A percentile compares a stretch with the other conserved stretches of the same genome.
Conservation (phyloP, 306 rosid species). For the Cicer cuneatum region DNA sequence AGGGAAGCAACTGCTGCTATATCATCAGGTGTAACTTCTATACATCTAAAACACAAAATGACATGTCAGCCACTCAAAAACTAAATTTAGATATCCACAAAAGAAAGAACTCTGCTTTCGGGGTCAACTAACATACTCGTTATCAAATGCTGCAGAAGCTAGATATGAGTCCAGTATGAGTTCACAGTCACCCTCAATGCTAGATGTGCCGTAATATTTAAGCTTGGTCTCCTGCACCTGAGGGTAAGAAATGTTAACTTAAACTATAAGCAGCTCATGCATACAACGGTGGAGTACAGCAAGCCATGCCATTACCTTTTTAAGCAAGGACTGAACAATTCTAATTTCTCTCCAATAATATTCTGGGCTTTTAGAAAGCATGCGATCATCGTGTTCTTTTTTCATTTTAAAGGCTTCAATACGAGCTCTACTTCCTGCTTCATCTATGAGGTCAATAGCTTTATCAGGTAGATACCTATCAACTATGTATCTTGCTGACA, state of each 20-base stretch:
- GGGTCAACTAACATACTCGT: conserved; percentile 63
- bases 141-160: conserved; percentile 52
- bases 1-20: conserved; percentile 81
- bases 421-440: conserved; percentile 94
- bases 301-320: conserved; percentile 63
- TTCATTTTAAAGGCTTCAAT: conserved; percentile 76
- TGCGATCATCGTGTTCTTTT: conserved; percentile 58
- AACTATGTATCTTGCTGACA: conserved; percentile 73
- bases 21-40: conserved; percentile 65
- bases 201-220: conserved; percentile 55
- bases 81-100: conserved; percentile 37
- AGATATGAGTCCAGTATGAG: conserved; percentile 56
- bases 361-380: conserved; percentile 71
- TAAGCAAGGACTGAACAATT: conserved; percentile 76
- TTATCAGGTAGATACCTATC: conserved; percentile 97
- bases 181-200: conserved; percentile 55
- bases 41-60: conserved; percentile 53
- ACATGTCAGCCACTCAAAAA: conserved; percentile 43
- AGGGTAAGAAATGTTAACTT: conserved; percentile 37
- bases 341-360: conserved; percentile 87
- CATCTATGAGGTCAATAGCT: conserved; percentile 96
- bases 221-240: conserved; percentile 67
- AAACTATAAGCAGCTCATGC: conserved; percentile 25
- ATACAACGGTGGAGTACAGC: conserved; percentile 22
- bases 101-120: conserved; percentile 35